Percentiles rank a stretch among this genome's conserved stretches.
phyloP scores from a whole-genome alignment of 257 asterid genomes.

The Nicotiana paniculata region DNA sequence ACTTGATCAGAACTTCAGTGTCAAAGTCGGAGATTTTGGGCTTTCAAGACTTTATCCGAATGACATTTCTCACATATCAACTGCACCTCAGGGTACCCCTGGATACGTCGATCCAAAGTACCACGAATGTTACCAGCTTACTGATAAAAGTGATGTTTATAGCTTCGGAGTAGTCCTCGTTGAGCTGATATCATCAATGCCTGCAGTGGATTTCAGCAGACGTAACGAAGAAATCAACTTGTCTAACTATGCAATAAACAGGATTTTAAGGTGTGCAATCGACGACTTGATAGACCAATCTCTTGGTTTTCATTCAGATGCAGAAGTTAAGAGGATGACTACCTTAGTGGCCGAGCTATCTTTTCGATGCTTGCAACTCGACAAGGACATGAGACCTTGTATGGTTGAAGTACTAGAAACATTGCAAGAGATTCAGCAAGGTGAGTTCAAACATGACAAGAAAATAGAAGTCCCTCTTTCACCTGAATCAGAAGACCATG shows the following conservation, averaged over 20 bases:
- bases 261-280: slow-evolving; percentile 5
- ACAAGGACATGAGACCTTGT: slow-evolving; percentile 8
- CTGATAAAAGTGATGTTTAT: slow-evolving; percentile 20
- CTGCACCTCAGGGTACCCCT: slow-evolving; percentile 23
- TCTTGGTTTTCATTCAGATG: slow-evolving; percentile 6
- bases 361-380: slow-evolving; percentile 7
- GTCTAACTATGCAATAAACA: slow-evolving; percentile 12
- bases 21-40: slow-evolving; percentile 20
- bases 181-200: slow-evolving; percentile 16
- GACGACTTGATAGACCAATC: slow-evolving; percentile 3
- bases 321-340: slow-evolving; percentile 11
- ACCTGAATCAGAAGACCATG: slow-evolving; percentile 26
- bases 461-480: slow-evolving; percentile 8
- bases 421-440: slow-evolving; percentile 3
- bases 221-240: slow-evolving; percentile 11
- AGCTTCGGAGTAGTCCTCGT: slow-evolving; percentile 19
- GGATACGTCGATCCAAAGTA: slow-evolving; percentile 18
- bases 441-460: background rate
- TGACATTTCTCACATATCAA: slow-evolving; percentile 14
- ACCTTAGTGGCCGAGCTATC: slow-evolving; percentile 4
- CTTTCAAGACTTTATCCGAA: slow-evolving; percentile 8
- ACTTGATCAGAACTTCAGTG: slow-evolving; percentile 12
- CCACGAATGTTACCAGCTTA: slow-evolving; percentile 16
- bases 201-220: slow-evolving; percentile 15
- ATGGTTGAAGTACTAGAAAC: slow-evolving; percentile 3